These are phyloP conservation scores for Ramularia endophylla DNA, from an alignment of 2,329 filamentous ascomycete species.

Conservation along the genomic window DNA sequence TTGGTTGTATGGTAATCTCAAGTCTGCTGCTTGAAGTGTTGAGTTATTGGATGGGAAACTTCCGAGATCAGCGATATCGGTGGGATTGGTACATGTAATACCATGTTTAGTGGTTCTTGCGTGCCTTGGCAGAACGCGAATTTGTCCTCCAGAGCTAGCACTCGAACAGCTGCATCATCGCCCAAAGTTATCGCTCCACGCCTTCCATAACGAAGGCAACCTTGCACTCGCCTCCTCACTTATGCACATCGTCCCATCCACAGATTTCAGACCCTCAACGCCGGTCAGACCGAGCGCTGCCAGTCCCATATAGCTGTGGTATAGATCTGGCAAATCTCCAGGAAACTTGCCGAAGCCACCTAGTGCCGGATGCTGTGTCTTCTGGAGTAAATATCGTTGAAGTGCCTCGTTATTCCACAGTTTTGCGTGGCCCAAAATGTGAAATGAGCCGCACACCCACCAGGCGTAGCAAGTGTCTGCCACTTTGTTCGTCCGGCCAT, in stretches of 20 bases:
- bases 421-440: conserved; percentile 19
- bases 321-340: conserved; percentile 56
- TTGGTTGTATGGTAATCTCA: conserved; percentile 16
- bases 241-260: conserved; percentile 73
- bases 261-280: conserved; percentile 59
- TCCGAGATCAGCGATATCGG: too few relatives aligned
- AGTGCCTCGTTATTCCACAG: conserved; percentile 19
- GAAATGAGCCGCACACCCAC: conserved; percentile 68
- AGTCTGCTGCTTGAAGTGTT: conserved; percentile 3
- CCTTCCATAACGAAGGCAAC: conserved; percentile 24
- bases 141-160: too few relatives aligned
- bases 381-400: conserved; percentile 71
- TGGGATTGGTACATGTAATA: too few relatives aligned
- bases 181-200: too few relatives aligned
- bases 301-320: conserved; percentile 84
- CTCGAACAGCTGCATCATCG: too few relatives aligned
- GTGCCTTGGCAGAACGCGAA: too few relatives aligned
- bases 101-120: too few relatives aligned
- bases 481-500: conserved; percentile 83
- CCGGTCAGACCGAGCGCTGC: conserved; percentile 63
- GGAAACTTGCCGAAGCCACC: conserved; percentile 44
- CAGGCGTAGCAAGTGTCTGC: conserved; percentile 95
- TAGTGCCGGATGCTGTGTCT: conserved; percentile 74
- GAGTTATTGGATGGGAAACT: too few relatives aligned
- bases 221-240: conserved; percentile 49